Evolutionary conservation across 1,284 basidiomycete genomes (phyloP).

Genomic region (Spongiforma sp.): DNA sequence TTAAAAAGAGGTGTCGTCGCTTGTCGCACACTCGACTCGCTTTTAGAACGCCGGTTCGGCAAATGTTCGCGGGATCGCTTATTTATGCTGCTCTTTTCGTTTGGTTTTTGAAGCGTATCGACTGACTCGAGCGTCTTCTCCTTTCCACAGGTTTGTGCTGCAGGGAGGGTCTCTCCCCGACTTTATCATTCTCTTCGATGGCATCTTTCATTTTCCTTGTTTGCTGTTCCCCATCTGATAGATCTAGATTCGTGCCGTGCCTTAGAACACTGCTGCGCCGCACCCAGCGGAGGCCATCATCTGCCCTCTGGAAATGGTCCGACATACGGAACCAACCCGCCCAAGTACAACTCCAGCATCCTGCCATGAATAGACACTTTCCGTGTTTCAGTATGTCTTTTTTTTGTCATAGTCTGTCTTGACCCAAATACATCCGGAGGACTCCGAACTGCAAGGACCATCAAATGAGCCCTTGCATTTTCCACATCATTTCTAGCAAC

Average conservation of each 20-base stretch:
- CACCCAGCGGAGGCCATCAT: conserved; percentile 8
- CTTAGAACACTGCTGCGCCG: conserved; percentile 20
- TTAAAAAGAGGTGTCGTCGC: conserved; percentile 36
- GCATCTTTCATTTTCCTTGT: background rate
- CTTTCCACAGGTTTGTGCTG: no score
- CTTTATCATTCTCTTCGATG: conserved; percentile 9
- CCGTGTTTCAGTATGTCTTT: conserved; percentile 7
- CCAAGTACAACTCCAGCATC: no score
- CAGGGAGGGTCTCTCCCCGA: no score
- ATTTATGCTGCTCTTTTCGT: conserved; percentile 1
- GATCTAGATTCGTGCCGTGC: conserved; percentile 17
- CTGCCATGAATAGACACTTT: background rate
- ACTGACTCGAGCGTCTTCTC: no score
- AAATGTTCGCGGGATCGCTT: conserved; percentile 41
- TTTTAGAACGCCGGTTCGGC: conserved; percentile 31
- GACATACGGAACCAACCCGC: background rate
- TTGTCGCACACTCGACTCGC: conserved; percentile 26
- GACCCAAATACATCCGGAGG: background rate
- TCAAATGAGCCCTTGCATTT: no score
- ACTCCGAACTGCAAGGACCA: background rate
- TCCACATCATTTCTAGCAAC: background rate
- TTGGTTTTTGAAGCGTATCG: background rate
- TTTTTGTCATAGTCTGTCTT: background rate
- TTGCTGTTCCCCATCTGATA: background rate
- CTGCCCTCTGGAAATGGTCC: background rate